Conservation (phyloP, 2,329 filamentous ascomycete species). For the Cercospora sp. region DNA sequence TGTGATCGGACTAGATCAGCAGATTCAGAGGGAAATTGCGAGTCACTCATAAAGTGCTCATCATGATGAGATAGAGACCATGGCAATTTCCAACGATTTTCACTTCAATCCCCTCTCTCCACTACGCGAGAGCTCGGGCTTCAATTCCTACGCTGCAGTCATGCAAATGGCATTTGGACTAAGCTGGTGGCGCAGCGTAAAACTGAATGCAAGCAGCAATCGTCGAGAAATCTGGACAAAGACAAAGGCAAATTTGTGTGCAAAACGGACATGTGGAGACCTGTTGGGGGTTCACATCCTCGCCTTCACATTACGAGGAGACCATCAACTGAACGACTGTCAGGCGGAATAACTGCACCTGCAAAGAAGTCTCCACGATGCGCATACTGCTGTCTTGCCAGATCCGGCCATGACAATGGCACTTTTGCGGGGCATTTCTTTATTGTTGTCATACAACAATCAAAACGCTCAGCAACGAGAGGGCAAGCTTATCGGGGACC, state of each 20-base stretch:
- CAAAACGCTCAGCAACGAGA: not conserved
- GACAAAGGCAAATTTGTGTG: not conserved
- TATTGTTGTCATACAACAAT: not conserved
- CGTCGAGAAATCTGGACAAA: not conserved
- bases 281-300: not conserved
- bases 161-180: not conserved
- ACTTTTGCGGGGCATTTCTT: not conserved
- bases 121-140: not conserved
- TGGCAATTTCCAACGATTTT: not conserved
- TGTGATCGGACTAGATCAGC: slow-evolving; percentile 25
- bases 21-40: slow-evolving; percentile 8
- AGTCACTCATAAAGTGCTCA: not conserved
- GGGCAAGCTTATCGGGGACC: not conserved
- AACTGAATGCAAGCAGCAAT: not conserved
- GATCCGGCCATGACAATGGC: not conserved
- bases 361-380: not conserved
- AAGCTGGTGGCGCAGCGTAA: not conserved
- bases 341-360: not conserved
- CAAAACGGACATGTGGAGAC: not conserved
- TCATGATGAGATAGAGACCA: not conserved
- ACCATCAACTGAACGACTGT: not conserved
- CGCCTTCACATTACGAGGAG: not conserved
- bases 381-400: not conserved
- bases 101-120: not conserved
- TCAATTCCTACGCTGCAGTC: not conserved